Conservation (phyloP, 2,329 filamentous ascomycete species). For the Fusarium citri region DNA sequence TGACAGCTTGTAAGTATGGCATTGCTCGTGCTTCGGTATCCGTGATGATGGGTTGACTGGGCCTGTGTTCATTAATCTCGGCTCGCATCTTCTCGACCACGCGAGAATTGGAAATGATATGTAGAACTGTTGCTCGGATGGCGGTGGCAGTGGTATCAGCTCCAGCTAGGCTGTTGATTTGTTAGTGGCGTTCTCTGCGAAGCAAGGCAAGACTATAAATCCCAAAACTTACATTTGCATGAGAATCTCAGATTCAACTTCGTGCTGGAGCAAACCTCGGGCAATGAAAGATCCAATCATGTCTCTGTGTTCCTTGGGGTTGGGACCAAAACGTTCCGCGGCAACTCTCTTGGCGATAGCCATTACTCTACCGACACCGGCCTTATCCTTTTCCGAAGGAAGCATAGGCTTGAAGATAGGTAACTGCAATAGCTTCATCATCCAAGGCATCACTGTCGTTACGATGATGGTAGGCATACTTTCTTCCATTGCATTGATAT, state of each 20-base stretch:
- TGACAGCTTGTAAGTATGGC: constrained; percentile 61
- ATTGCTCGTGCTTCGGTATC: constrained; percentile 52
- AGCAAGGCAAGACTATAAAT: too few relatives aligned
- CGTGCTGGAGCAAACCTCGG: constrained; percentile 41
- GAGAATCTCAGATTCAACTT: constrained; percentile 46
- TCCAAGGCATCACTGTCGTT: constrained; percentile 56
- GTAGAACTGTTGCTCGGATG: constrained; percentile 64
- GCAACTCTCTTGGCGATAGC: constrained; percentile 49
- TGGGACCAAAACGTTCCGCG: constrained; percentile 41
- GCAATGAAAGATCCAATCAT: constrained; percentile 50
- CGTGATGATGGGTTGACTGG: constrained; percentile 43
- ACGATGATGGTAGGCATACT: constrained; percentile 58
- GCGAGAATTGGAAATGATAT: constrained; percentile 62
- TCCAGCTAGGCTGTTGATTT: constrained; percentile 58
- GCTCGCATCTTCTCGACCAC: constrained; percentile 58
- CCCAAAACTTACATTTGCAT: constrained; percentile 43
- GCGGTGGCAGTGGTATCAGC: constrained; percentile 69
- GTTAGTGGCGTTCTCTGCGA: not conserved
- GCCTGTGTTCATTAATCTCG: constrained; percentile 36
- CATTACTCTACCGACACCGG: constrained; percentile 57
- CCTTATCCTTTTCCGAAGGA: constrained; percentile 54
- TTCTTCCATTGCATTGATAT: constrained; percentile 57
- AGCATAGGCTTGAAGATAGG: constrained; percentile 56
- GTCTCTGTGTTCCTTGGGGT: constrained; percentile 45
- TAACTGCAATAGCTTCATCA: constrained; percentile 55